A percentile compares a stretch with the other conserved stretches of the same genome.
phyloP scores from a whole-genome alignment of 176 grass and related monocot species.

The Microstegium vimineum region DNA sequence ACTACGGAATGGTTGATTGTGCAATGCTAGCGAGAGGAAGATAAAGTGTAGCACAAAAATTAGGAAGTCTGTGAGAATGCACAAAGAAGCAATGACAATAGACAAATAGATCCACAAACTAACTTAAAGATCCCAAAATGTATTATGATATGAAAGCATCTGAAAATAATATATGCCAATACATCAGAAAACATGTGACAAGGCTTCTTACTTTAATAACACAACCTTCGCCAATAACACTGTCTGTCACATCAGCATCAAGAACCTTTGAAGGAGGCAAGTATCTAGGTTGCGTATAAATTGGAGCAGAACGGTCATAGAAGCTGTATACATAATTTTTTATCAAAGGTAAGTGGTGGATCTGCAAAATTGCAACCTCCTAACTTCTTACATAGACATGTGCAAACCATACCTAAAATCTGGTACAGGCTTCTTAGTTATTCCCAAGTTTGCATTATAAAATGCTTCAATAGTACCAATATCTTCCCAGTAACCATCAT shows the following conservation, averaged over 20 bases:
- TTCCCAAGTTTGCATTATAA: conserved; percentile 91
- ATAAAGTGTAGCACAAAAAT: neutral
- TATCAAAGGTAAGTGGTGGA: conserved; percentile 19
- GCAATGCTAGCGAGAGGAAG: conserved; percentile 55
- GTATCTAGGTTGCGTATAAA: conserved; percentile 89
- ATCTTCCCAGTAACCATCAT: conserved; percentile 99
- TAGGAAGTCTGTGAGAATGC: neutral
- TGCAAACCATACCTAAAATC: conserved; percentile 73
- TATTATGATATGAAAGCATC: neutral
- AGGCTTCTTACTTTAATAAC: conserved; percentile 80
- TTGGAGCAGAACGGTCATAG: conserved; percentile 85
- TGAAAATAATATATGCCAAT: neutral
- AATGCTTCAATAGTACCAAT: conserved; percentile 93
- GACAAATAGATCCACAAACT: neutral
- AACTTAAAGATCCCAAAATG: neutral
- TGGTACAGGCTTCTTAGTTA: conserved; percentile 88
- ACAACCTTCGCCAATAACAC: conserved; percentile 96
- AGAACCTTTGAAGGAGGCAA: conserved; percentile 97
- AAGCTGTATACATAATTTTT: conserved; percentile 54
- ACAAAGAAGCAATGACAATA: neutral
- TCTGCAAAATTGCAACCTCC: neutral
- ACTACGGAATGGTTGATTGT: conserved; percentile 90
- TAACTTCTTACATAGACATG: neutral
- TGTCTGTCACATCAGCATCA: conserved; percentile 80
- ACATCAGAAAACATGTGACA: conserved; percentile 6